phyloP scores from a whole-genome alignment of 768 basidiomycete species.

The Tylopilus plumbeoviolaceoides region DNA sequence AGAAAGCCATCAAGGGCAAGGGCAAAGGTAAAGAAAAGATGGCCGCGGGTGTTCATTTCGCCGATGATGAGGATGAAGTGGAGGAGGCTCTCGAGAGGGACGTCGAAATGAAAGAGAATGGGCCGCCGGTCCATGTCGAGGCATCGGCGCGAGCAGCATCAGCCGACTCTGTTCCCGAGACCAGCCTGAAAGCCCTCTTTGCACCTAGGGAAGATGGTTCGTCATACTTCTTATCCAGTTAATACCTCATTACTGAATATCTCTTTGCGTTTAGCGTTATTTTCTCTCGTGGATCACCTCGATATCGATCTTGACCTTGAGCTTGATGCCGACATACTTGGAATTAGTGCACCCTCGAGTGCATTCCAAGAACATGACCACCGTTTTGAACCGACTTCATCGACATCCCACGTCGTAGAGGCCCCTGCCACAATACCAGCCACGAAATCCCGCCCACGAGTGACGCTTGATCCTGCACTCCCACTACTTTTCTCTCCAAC shows the following conservation, averaged over 20 bases:
- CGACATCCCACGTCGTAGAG: not conserved
- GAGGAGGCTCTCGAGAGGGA: slow-evolving; percentile 4
- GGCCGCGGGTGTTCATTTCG: not conserved
- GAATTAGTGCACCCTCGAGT: slow-evolving; percentile 15
- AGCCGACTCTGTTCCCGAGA: slow-evolving; percentile 5
- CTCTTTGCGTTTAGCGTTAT: slow-evolving; percentile 41
- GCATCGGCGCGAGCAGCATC: not conserved
- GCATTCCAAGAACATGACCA: not conserved
- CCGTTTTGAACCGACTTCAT: slow-evolving; percentile 2
- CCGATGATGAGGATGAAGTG: not conserved
- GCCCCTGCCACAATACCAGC: slow-evolving; percentile 1
- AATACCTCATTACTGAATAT: not conserved
- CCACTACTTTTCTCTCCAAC: slow-evolving; percentile 63
- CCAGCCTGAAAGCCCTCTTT: slow-evolving; percentile 68
- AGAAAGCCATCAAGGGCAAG: not conserved
- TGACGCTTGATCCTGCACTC: slow-evolving; percentile 48
- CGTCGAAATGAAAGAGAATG: slow-evolving; percentile 12
- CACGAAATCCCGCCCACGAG: slow-evolving; percentile 9
- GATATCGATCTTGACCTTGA: slow-evolving; percentile 74
- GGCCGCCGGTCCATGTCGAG: not conserved
- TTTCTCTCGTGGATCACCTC: slow-evolving; percentile 73
- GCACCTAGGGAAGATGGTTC: slow-evolving; percentile 65
- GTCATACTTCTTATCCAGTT: slow-evolving; percentile 7
- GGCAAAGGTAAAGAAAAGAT: slow-evolving; percentile 6
- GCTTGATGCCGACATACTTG: slow-evolving; percentile 52